Conservation (phyloP, 371 early-diverging fungal species). For the Rhizomucor pusillus region DNA sequence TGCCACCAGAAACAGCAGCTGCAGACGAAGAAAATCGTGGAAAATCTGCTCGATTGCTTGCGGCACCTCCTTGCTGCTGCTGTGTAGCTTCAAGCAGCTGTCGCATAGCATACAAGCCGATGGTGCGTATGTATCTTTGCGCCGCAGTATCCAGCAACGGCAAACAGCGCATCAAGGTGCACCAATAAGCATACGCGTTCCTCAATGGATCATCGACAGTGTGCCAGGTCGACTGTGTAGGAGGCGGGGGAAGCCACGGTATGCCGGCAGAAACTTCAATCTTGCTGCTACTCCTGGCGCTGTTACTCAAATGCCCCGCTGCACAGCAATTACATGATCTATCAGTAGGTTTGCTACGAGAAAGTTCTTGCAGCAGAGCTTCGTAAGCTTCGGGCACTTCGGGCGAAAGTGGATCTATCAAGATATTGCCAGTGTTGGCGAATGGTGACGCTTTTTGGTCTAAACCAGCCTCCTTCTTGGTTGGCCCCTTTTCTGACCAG, state of each 20-base stretch:
- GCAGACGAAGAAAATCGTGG: too few relatives aligned
- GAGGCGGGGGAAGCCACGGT: conserved; percentile 16
- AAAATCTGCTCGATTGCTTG: too few relatives aligned
- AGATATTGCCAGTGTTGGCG: neutral
- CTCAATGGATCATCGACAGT: conserved; percentile 9
- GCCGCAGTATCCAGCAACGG: conserved; percentile 29
- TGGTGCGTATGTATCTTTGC: conserved; percentile 26
- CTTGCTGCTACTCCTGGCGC: conserved; percentile 1
- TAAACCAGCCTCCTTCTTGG: too few relatives aligned
- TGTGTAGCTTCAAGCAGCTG: conserved; percentile 19
- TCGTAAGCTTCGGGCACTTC: conserved; percentile 30
- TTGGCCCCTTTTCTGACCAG: too few relatives aligned
- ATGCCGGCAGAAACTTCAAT: conserved; percentile 13
- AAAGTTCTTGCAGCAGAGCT: conserved; percentile 19
- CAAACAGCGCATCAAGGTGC: conserved; percentile 35
- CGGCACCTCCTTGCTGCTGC: neutral
- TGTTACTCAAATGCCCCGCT: conserved; percentile 1
- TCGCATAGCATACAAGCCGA: conserved; percentile 37
- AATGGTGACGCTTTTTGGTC: conserved; percentile 3
- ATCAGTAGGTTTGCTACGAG: neutral
- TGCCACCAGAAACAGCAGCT: too few relatives aligned
- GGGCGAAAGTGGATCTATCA: conserved; percentile 31
- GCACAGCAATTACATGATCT: conserved; percentile 12
- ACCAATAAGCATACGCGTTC: conserved; percentile 33
- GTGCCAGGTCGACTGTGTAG: conserved; percentile 2